Evolutionary conservation across 345 rosid species (phyloP), one percentile per base, ranked within the genome.

Genomic region (Aquilaria malaccensis): DNA sequence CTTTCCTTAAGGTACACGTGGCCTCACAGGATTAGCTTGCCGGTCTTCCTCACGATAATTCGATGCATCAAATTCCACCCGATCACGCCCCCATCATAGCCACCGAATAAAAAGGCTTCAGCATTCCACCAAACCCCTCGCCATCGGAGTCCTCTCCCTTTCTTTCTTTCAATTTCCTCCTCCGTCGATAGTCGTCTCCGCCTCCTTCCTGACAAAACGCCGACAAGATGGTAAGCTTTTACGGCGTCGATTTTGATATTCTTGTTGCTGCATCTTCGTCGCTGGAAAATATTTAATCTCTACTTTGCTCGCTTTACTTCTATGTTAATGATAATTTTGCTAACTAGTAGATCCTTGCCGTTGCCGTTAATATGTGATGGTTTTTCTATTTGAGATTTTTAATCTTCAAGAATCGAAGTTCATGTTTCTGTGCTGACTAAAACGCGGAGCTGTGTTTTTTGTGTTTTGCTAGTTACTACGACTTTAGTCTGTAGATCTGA

Each of bases 81-180:
- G 56, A 71, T 61, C 55, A 43, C 22, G 13, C 15, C 67, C 56
- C 69, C 6, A 48, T 9, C 50, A 33, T 22, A 33, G 37, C 22
- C 55, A 51, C 61, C 74, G 62, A 33, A 51, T 71, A 65, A 71
- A 50, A 61, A 58, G 15, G 22, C 61, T 65, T 55, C 51, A 49
- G 13, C 52, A 11, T 59, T 12, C 9, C 7, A 2, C 12, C 55
- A 7, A 13, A 0, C 12, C 31, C 59, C 33, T 60, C 66, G 58
- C 49, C n/a, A 13, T 60, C 74, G 57, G 63, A 56, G 65, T 49
- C 14, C 30, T 50, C 53, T 49, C 61, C 33, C 14, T 29, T 43
- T 55, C 52, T 64, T 61, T 14, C 56, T 30, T 31, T 33, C 49
- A 32, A 6, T 10, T 62, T 43, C 50, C 29, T 41, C 14, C n/a